Conservation (phyloP, 768 basidiomycete species). For the Pulveroboletus sp. region DNA sequence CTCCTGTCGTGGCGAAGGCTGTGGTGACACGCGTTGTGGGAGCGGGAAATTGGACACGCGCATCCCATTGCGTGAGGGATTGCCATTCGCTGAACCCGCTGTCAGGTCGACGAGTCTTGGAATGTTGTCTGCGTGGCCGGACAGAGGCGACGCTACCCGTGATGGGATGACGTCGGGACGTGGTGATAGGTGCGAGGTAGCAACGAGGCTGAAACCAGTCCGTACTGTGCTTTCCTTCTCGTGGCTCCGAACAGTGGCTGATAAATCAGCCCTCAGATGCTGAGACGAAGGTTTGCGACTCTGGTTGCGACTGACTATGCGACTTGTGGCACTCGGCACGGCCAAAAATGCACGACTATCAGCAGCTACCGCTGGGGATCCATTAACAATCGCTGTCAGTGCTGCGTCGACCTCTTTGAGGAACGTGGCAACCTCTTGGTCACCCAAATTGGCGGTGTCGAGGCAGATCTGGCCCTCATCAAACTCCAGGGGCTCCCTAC, state of each 20-base stretch:
- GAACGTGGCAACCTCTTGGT: slow-evolving; percentile 30
- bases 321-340: slow-evolving; percentile 24
- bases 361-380: slow-evolving; percentile 26
- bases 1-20: slow-evolving; percentile 27
- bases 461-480: slow-evolving; percentile 30
- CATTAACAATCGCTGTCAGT: slow-evolving; percentile 20
- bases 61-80: slow-evolving; percentile 14
- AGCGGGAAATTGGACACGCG: slow-evolving; percentile 9
- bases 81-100: slow-evolving; percentile 11
- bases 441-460: slow-evolving; percentile 27
- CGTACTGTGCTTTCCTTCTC: slow-evolving; percentile 25
- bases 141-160: slow-evolving; percentile 18
- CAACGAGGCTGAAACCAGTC: slow-evolving; percentile 30
- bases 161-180: slow-evolving; percentile 26
- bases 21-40: slow-evolving; percentile 26
- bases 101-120: slow-evolving; percentile 13
- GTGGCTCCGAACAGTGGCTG: slow-evolving; percentile 24
- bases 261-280: slow-evolving; percentile 27
- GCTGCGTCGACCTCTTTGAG: slow-evolving; percentile 30
- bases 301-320: slow-evolving; percentile 24
- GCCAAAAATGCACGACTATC: slow-evolving; percentile 30
- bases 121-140: slow-evolving; percentile 16
- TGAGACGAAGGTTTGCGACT: slow-evolving; percentile 30
- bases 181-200: slow-evolving; percentile 18
- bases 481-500: slow-evolving; percentile 27